Evolutionary conservation across 495 filamentous ascomycete species (phyloP).

Genomic region (Oidiodendron maius): DNA sequence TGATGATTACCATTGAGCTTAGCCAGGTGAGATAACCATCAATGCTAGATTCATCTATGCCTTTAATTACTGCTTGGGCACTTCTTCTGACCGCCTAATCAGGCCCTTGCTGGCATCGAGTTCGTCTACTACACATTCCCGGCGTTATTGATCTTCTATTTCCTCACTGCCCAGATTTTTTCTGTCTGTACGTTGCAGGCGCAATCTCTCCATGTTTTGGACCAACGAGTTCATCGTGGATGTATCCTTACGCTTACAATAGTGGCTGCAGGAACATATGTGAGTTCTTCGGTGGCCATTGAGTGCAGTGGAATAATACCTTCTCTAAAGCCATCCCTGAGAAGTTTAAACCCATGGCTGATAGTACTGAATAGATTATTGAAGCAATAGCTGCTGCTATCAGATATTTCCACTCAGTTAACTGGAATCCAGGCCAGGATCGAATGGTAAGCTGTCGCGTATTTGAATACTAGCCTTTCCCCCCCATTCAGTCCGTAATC

Average conservation of each 20-base stretch:
- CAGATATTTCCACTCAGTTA: constrained; percentile 29
- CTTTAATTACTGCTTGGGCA: not conserved
- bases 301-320: too few relatives aligned
- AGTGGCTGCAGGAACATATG: constrained; percentile 41
- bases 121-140: constrained; percentile 51
- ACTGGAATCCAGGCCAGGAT: constrained; percentile 41
- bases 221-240: constrained; percentile 35
- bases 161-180: constrained; percentile 40
- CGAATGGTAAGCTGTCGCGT: constrained; percentile 30
- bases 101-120: constrained; percentile 12
- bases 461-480: not conserved
- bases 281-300: too few relatives aligned
- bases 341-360: too few relatives aligned
- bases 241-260: constrained; percentile 42
- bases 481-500: not conserved
- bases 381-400: constrained; percentile 37
- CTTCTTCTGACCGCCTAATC: not conserved
- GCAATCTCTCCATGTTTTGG: constrained; percentile 27
- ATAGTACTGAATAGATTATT: constrained; percentile 22
- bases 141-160: constrained; percentile 48
- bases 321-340: too few relatives aligned
- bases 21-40: not conserved
- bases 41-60: not conserved
- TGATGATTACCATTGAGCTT: not conserved
- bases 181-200: constrained; percentile 52